Evolutionary conservation across 1,284 basidiomycete genomes (phyloP).

Genomic region (Puccinia horiana): DNA sequence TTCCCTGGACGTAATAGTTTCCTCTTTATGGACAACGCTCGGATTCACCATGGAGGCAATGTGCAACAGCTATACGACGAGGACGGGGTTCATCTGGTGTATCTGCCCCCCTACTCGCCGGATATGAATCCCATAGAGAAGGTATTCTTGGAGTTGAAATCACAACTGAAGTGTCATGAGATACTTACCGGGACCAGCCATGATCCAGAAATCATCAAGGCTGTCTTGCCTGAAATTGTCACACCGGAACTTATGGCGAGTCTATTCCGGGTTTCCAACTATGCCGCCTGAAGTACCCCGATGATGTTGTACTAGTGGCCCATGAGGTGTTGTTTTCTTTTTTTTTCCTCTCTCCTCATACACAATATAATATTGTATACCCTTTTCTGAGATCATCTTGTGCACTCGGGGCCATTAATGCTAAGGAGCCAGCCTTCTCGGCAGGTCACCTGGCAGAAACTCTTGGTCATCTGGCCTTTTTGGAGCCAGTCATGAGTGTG

Average conservation of each 20-base stretch:
- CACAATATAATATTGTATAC: too few relatives aligned
- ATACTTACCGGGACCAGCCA: not conserved
- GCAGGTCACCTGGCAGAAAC: too few relatives aligned
- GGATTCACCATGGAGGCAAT: not conserved
- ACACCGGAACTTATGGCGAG: not conserved
- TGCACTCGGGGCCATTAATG: too few relatives aligned
- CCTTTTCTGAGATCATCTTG: too few relatives aligned
- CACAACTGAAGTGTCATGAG: not conserved
- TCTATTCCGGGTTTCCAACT: not conserved
- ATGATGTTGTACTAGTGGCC: not conserved
- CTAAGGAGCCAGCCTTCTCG: too few relatives aligned
- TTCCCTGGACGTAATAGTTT: not conserved
- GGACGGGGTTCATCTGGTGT: not conserved
- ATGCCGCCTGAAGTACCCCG: too few relatives aligned
- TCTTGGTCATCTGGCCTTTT: too few relatives aligned
- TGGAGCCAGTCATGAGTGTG: too few relatives aligned
- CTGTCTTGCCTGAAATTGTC: not conserved
- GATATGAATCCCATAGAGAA: constrained; percentile 23
- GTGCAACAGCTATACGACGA: not conserved
- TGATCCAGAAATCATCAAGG: not conserved
- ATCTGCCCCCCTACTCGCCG: constrained; percentile 14
- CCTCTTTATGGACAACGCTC: not conserved
- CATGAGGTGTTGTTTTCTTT: not conserved
- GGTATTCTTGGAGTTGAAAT: not conserved
- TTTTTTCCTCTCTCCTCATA: not conserved